phyloP scores from a whole-genome alignment of 805 yeast genomes.

The Saturnispora silvae region DNA sequence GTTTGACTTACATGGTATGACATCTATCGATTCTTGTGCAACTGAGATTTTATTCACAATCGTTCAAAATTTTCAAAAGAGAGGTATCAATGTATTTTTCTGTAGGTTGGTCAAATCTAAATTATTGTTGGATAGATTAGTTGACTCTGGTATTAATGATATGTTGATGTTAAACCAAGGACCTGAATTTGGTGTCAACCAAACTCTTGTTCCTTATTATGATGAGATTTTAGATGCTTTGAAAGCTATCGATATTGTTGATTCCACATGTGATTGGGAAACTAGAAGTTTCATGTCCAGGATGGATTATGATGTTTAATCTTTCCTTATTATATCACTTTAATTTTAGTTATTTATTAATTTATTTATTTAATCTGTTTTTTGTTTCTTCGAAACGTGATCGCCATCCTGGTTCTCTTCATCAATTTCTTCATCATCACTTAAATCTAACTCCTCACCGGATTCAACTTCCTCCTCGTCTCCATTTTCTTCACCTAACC shows the following conservation, averaged over 20 bases:
- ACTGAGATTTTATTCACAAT: conserved; percentile 59
- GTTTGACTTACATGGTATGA: conserved; percentile 76
- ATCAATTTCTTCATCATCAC: conserved; percentile 8
- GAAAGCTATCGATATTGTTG: conserved; percentile 30
- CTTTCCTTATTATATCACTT: neutral
- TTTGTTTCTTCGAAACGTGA: conserved; percentile 11
- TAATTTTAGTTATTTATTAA: neutral
- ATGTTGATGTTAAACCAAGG: conserved; percentile 22
- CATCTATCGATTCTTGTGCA: conserved; percentile 69
- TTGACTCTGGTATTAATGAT: conserved; percentile 43
- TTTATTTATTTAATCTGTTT: neutral
- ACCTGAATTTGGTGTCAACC: conserved; percentile 23
- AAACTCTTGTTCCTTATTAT: conserved; percentile 31
- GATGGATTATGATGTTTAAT: conserved; percentile 11
- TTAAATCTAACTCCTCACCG: conserved; percentile 27
- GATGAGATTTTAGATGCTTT: conserved; percentile 50
- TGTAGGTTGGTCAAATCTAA: conserved; percentile 44
- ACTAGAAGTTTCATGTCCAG: conserved; percentile 15
- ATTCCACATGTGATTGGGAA: conserved; percentile 16
- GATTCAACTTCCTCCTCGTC: conserved; percentile 43
- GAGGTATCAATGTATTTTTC: conserved; percentile 48
- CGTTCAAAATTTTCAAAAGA: conserved; percentile 41
- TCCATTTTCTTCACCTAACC: conserved; percentile 42
- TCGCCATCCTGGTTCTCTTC: conserved; percentile 8
- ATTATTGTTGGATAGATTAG: conserved; percentile 39